A percentile compares a stretch with the other conserved stretches of the same genome.
Conservation (phyloP, 345 rosid genomes). For the Linum lewisii region DNA sequence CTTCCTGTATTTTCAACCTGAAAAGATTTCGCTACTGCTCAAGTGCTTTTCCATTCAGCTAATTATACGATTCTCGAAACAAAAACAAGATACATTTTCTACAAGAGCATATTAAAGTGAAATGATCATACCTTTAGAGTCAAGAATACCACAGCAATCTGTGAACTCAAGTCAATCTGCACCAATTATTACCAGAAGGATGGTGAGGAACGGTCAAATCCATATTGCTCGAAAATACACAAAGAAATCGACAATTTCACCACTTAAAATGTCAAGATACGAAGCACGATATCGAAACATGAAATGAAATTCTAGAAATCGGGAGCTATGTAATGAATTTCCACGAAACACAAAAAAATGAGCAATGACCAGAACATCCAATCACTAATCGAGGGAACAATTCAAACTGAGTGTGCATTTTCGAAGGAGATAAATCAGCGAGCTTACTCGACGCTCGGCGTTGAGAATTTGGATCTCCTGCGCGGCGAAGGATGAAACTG, state of each 20-base stretch:
- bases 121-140: slow-evolving; percentile 63
- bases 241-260: too few species aligned
- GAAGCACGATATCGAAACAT: neutral
- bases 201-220: neutral
- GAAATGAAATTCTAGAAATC: neutral
- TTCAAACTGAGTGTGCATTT: neutral
- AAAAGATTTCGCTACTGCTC: slow-evolving; percentile 13
- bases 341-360: neutral
- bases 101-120: slow-evolving; percentile 4
- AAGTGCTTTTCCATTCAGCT: neutral
- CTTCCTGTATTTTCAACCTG: slow-evolving; percentile 79
- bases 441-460: slow-evolving; percentile 84
- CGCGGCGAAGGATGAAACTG: slow-evolving; percentile 24
- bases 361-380: neutral
- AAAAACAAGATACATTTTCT: neutral
- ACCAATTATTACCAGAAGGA: slow-evolving; percentile 16
- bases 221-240: neutral
- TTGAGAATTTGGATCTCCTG: slow-evolving; percentile 56
- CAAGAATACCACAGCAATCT: slow-evolving; percentile 71
- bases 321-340: neutral
- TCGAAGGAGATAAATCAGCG: neutral
- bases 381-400: neutral
- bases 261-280: neutral
- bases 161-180: slow-evolving; percentile 93
- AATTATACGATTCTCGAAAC: neutral